A percentile compares a stretch with the other conserved stretches of the same genome.
Conservation (phyloP, 164 flowering plant genomes). For the Saururus chinensis region DNA sequence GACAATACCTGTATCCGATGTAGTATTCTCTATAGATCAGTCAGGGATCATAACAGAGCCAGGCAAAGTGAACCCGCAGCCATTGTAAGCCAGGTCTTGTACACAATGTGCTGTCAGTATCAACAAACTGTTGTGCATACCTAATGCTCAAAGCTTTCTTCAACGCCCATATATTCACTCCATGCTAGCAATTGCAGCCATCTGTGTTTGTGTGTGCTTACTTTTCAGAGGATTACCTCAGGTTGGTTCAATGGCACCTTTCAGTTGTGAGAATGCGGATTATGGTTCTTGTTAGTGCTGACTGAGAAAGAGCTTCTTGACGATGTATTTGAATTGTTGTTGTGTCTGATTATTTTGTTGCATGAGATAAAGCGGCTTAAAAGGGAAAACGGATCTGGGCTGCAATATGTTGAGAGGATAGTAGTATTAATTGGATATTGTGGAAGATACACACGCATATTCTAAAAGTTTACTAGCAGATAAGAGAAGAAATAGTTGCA, state of each 20-base stretch:
- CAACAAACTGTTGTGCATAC: slow-evolving; percentile 20
- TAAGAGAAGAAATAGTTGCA: no score
- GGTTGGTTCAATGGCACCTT: slow-evolving; percentile 41
- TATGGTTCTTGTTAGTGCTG: slow-evolving; percentile 27
- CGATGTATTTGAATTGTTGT: neutral
- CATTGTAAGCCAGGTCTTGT: slow-evolving; percentile 28
- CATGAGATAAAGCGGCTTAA: neutral
- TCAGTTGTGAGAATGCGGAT: slow-evolving; percentile 55
- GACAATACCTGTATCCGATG: slow-evolving; percentile 31
- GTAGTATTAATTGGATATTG: no score
- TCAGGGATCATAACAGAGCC: slow-evolving; percentile 11
- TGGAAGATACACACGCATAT: no score
- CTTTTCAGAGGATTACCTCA: slow-evolving; percentile 52
- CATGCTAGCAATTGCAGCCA: slow-evolving; percentile 78
- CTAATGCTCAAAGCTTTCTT: slow-evolving; percentile 48
- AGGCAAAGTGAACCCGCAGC: slow-evolving; percentile 7
- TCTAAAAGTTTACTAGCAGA: no score
- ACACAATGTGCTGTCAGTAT: slow-evolving; percentile 38
- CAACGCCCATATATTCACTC: slow-evolving; percentile 67
- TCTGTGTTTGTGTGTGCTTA: slow-evolving; percentile 82
- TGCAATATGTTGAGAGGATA: neutral
- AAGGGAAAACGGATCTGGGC: neutral
- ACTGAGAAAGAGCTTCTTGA: neutral
- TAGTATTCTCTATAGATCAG: slow-evolving; percentile 23
- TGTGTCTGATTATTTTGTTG: neutral